Evolutionary conservation across 2,329 filamentous ascomycete genomes (phyloP), one percentile per base, ranked within the genome.

Genomic region (Talaromyces marneffei): DNA sequence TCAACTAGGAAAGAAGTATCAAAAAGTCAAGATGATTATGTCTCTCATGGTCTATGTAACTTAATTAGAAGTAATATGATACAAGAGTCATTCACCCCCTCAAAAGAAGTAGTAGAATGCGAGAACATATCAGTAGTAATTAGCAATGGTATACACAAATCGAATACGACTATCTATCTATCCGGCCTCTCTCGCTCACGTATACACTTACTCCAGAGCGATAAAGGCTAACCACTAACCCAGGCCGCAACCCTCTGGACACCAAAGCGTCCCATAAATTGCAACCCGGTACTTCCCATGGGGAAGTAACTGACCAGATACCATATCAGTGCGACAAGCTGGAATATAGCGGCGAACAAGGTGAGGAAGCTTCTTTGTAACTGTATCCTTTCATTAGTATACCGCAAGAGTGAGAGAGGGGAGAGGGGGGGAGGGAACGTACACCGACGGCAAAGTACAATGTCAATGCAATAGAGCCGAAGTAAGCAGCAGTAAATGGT

Each of bases 301-400:
- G 94, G 94, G 71, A 97, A 97, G 76, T 99, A 99, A 77, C 91
- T 96, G 75, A 97, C 87, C 52, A 97, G 82, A 78, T 97, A 97
- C 93, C 93, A 97, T 52, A 91, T 66, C 65, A 97, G 80, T 65
- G 89, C 90, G 58, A 87, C 87, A 59, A 97, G 82, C 74, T 99
- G 94, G 67, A 92, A 79, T 63, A 97, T 82, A 64, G 91, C 87
- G 23, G 92, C 89, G 65, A 97, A 79, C 59, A 97, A 81, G 16
- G 94, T 97, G 66, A 97, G 85, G 64, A 95, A 78, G 42, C 90
- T 92, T 72, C 83, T 93, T 73, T 89, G 89, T 66, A 96, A 86
- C 92, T 96, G 70, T 59, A 20, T 16, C 16, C 25, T 33, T 33
- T 20, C n/a, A 33, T 31, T 12, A 52, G 33, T n/a, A 39, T 35